Evolutionary conservation across 352 stramenopile genomes (phyloP), one percentile per base, ranked within the genome.

Genomic region (Phytophthora pistaciae): DNA sequence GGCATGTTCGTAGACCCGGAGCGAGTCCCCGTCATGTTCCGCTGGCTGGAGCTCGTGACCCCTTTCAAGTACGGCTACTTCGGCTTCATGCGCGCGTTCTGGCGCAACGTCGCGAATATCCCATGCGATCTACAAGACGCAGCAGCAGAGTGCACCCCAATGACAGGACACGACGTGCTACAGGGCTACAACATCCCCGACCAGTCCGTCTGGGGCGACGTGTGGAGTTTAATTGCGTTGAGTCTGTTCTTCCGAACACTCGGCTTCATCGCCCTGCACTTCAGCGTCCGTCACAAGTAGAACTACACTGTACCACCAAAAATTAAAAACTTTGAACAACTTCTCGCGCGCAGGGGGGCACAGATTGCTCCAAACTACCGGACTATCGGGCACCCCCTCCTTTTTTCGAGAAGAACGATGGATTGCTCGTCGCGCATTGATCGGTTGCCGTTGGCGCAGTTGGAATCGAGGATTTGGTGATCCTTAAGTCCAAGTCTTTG

Each of bases 31-130:
- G 46, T 38, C 48, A 77, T 71, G 72, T 82, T 87, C 31, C 62
- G 63, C 29, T 87, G 79, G 79, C 65, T 87, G 29, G 60, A 85
- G 44, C 75, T 79, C 70, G 49, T 85, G 11, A 84, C 79, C 7
- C 78, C 78, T 11, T 74, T 87, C 60, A 83, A 84, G 40, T 87
- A 87, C 59, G 79, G 77, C 52, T 87, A 80, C 72, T 74, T 80
- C 52, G 79, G 68, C 55, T 70, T 83, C 29, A 84, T 82, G 68
- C 64, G 68, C 13, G 56, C 60, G 18, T 84, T 83, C 58, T 87
- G 79, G 79, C 56, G 65, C 42, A 78, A 58, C 20, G 68, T 84
- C 20, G 29, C 66, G 6, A 29, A 56, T 5, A 64, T 87, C 3
- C 53, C 71, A 3, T 85, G 77, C 67, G 46, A 75, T 36, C 11